Percentiles rank a stretch among this genome's conserved stretches.
phyloP scores from a whole-genome alignment of 1,284 basidiomycete genomes.

The Tilletia caries region DNA sequence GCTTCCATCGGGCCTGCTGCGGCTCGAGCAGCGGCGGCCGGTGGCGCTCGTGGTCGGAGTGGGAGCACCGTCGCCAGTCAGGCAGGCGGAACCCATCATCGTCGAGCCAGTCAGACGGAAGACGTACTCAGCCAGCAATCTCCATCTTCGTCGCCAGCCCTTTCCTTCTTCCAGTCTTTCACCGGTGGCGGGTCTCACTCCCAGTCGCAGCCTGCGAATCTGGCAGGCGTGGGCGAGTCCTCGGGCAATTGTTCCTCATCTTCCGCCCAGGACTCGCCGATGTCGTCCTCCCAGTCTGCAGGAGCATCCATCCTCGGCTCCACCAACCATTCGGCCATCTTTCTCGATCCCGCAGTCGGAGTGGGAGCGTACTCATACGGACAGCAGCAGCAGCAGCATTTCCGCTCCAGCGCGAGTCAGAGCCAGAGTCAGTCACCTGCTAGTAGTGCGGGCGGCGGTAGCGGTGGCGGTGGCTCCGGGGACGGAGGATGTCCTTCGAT shows the following conservation, averaged over 20 bases:
- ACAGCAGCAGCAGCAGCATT: constrained; percentile 28
- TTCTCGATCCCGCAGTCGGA: no score
- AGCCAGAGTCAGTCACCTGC: constrained; percentile 20
- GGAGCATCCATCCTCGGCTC: constrained; percentile 20
- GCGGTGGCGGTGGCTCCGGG: background rate
- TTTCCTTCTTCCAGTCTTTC: background rate
- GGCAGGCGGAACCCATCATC: no score
- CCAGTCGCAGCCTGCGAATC: constrained; percentile 13
- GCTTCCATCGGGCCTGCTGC: constrained; percentile 33
- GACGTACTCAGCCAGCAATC: background rate
- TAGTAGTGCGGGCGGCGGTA: constrained; percentile 1
- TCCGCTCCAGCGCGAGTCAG: constrained; percentile 19
- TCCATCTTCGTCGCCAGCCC: background rate
- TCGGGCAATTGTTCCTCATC: constrained; percentile 12
- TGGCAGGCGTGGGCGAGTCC: constrained; percentile 17
- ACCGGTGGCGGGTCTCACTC: background rate
- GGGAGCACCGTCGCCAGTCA: constrained; percentile 13
- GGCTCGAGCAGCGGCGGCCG: constrained; percentile 22
- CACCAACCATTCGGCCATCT: constrained; percentile 23
- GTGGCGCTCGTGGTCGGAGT: constrained; percentile 5
- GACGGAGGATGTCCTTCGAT: no score
- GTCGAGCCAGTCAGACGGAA: no score
- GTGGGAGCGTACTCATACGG: constrained; percentile 21
- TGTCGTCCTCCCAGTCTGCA: constrained; percentile 17
- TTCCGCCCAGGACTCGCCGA: constrained; percentile 9